phyloP scores from a whole-genome alignment of 148 eudicot species.

The Rhododendron henanense region DNA sequence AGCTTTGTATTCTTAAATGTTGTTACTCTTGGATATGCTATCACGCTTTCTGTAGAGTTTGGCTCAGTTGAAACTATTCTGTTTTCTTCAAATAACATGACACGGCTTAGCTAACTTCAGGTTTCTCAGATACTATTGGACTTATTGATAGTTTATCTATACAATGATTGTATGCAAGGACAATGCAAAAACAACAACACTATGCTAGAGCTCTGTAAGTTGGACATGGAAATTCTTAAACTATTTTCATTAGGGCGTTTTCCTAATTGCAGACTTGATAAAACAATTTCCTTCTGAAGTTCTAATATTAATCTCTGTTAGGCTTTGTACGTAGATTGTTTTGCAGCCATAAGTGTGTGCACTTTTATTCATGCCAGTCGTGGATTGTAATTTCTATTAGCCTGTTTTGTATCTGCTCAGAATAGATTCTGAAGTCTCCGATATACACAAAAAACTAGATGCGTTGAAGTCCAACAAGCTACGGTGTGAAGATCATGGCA shows the following conservation, averaged over 20 bases:
- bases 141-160: not conserved
- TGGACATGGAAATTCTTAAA: not conserved
- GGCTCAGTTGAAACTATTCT: not conserved
- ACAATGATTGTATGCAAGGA: not conserved
- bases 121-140: not conserved
- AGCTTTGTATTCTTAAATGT: not conserved
- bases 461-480: constrained; percentile 23
- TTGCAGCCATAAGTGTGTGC: not conserved
- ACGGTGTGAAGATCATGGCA: constrained; percentile 10
- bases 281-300: not conserved
- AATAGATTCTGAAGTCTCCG: constrained; percentile 63
- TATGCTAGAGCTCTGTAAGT: not conserved
- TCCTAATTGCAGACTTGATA: not conserved
- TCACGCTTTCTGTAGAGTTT: not conserved
- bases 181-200: not conserved
- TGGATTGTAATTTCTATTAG: constrained; percentile 23
- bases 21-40: not conserved
- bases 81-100: not conserved
- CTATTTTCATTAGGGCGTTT: not conserved
- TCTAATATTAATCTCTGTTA: not conserved
- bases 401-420: constrained; percentile 42
- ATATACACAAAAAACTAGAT: constrained; percentile 35
- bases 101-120: not conserved
- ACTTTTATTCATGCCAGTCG: not conserved
- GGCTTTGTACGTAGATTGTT: not conserved